Percentiles rank a stretch among this genome's conserved stretches.
These are phyloP conservation scores for Carnegiea gigantea DNA, from an alignment of 179 eudicot genomes.

Conservation along the genomic window DNA sequence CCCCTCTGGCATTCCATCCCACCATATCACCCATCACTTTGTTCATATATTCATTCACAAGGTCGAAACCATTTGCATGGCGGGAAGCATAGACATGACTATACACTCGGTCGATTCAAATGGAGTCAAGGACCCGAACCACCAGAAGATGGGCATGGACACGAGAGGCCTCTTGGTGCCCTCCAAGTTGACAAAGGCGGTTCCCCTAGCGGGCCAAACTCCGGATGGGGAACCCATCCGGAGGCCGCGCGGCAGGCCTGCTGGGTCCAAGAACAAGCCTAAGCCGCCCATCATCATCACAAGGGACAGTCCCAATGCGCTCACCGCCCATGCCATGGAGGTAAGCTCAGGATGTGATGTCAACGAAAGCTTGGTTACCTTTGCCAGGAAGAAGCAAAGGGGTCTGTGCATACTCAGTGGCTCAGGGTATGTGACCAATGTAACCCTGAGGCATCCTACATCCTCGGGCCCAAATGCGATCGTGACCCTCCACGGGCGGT, in stretches of 20 bases:
- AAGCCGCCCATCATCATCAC: conserved; percentile 46
- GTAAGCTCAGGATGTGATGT: conserved; percentile 35
- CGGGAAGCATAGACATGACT: conserved; percentile 37
- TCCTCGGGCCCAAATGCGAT: conserved; percentile 36
- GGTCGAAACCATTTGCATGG: conserved; percentile 23
- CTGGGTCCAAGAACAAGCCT: conserved; percentile 49
- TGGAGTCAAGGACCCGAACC: conserved; percentile 29
- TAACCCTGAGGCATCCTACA: conserved; percentile 38
- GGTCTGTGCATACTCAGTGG: conserved; percentile 43
- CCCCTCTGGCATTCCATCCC: conserved; percentile 18
- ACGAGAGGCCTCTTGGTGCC: conserved; percentile 28
- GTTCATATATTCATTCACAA: not conserved
- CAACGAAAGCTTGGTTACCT: conserved; percentile 29
- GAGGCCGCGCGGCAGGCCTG: conserved; percentile 47
- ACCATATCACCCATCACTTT: conserved; percentile 15
- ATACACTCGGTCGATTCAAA: conserved; percentile 27
- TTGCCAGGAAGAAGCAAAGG: conserved; percentile 39
- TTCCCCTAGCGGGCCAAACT: conserved; percentile 1
- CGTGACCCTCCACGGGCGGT: conserved; percentile 41
- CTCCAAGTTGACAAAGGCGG: conserved; percentile 14
- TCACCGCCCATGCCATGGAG: conserved; percentile 39
- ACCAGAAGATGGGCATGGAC: conserved; percentile 23
- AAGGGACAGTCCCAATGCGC: conserved; percentile 37
- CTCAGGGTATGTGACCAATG: conserved; percentile 41
- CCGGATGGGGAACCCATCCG: conserved; percentile 32